These are phyloP conservation scores for Zhuliangozyma blackwelliae DNA, from an alignment of 1,139 yeast species.

Conservation along the genomic window DNA sequence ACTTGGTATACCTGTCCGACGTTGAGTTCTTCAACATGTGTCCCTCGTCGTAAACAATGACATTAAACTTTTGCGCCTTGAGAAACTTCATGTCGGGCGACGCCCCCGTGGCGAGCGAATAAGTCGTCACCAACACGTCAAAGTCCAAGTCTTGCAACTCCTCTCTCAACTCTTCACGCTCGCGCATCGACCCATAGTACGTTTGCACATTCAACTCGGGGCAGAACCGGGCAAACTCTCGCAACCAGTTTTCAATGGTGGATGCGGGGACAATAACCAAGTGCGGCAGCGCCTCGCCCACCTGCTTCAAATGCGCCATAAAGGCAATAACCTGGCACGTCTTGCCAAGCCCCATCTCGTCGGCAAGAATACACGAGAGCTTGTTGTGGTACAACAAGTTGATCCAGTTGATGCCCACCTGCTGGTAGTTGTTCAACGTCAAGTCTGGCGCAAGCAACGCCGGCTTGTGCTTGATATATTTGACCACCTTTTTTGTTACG, in stretches of 20 bases:
- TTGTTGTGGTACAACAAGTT: conserved; percentile 70
- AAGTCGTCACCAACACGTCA: conserved; percentile 93
- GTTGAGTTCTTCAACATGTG: conserved; percentile 90
- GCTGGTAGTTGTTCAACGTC: conserved; percentile 81
- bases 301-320: conserved; percentile 77
- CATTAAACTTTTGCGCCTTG: conserved; percentile 71
- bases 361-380: conserved; percentile 90
- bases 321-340: conserved; percentile 96
- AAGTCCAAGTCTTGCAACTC: conserved; percentile 59
- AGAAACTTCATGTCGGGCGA: conserved; percentile 78
- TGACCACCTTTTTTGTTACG: conserved; percentile 21
- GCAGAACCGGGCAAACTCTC: conserved; percentile 88
- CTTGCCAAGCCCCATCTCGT: conserved; percentile 97
- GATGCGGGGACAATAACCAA: conserved; percentile 93
- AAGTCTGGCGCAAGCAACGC: conserved; percentile 56
- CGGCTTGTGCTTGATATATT: conserved; percentile 72
- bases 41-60: conserved; percentile 94
- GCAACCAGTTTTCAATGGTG: conserved; percentile 93
- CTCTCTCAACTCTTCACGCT: conserved; percentile 79
- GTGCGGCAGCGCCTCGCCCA: conserved; percentile 93
- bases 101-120: conserved; percentile 84
- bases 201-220: conserved; percentile 83
- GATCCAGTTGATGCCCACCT: conserved; percentile 94
- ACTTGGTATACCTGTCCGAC: conserved; percentile 79
- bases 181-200: conserved; percentile 83